Evolutionary conservation across 2,329 filamentous ascomycete genomes (phyloP).

Genomic region (Paecilomyces formosus): DNA sequence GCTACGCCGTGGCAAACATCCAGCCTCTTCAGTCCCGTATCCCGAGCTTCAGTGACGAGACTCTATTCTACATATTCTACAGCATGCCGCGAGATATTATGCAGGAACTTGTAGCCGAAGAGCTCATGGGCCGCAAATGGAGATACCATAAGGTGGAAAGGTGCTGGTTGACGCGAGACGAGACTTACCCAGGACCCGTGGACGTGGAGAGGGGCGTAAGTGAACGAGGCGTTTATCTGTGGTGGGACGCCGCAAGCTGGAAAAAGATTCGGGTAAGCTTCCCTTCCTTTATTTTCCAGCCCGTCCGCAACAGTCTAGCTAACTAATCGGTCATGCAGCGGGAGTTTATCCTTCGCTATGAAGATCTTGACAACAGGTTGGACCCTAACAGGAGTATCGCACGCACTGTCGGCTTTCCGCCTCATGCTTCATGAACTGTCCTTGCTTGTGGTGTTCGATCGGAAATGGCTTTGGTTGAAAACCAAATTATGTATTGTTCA

Average conservation of each 20-base stretch:
- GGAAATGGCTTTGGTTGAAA: slow-evolving; percentile 26
- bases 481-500: slow-evolving; percentile 16
- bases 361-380: slow-evolving; percentile 42
- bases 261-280: slow-evolving; percentile 41
- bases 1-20: slow-evolving; percentile 61
- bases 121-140: slow-evolving; percentile 50
- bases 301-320: slow-evolving; percentile 1
- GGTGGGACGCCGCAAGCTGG: slow-evolving; percentile 44
- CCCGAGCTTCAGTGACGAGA: slow-evolving; percentile 55
- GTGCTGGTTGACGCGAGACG: slow-evolving; percentile 45
- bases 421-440: slow-evolving; percentile 27
- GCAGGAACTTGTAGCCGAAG: slow-evolving; percentile 58
- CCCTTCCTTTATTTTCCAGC: neutral
- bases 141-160: slow-evolving; percentile 46
- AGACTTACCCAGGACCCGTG: slow-evolving; percentile 40
- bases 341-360: slow-evolving; percentile 43
- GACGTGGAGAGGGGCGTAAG: slow-evolving; percentile 40
- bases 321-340: slow-evolving; percentile 19
- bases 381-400: slow-evolving; percentile 29
- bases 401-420: slow-evolving; percentile 28
- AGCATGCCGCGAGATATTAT: slow-evolving; percentile 58
- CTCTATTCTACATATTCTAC: slow-evolving; percentile 64
- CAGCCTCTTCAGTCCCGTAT: slow-evolving; percentile 54
- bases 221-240: slow-evolving; percentile 44
- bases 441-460: slow-evolving; percentile 14